Percentiles rank a stretch among this genome's conserved stretches.
phyloP scores from a whole-genome alignment of 345 rosid genomes.

The Cardamine resedifolia region DNA sequence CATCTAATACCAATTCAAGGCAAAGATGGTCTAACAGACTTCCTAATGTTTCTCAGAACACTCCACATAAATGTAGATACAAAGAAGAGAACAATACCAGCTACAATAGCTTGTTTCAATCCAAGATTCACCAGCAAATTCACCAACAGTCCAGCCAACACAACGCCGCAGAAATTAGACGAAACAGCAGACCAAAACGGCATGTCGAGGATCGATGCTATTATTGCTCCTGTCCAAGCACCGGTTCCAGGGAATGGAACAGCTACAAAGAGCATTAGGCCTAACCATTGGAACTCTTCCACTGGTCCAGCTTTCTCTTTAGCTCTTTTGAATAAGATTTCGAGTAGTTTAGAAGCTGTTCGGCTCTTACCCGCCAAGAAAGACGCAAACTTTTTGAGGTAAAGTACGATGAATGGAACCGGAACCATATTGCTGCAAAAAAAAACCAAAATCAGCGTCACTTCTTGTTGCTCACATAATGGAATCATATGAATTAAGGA shows the following conservation, averaged over 20 bases:
- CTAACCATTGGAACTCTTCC: conserved; percentile 91
- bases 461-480: conserved; percentile 1
- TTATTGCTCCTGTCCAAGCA: conserved; percentile 93
- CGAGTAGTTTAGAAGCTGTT: conserved; percentile 57
- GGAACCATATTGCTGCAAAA: conserved; percentile 91
- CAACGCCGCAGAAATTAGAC: conserved; percentile 79
- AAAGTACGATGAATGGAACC: conserved; percentile 82
- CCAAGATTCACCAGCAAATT: conserved; percentile 88
- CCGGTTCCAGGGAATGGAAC: conserved; percentile 98
- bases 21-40: conserved; percentile 46
- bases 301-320: conserved; percentile 88
- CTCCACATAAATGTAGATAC: conserved; percentile 86
- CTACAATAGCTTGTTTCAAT: conserved; percentile 62
- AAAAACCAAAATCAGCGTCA: conserved; percentile 3
- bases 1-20: conserved; percentile 19
- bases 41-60: conserved; percentile 59
- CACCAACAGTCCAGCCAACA: conserved; percentile 77
- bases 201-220: conserved; percentile 87
- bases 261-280: conserved; percentile 92
- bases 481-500: not conserved
- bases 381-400: conserved; percentile 64
- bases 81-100: conserved; percentile 68
- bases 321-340: conserved; percentile 63
- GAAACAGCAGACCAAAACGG: conserved; percentile 81
- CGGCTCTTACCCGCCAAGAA: conserved; percentile 64